Conservation (phyloP, 176 grass and related monocot genomes). For the Musa itinerans region DNA sequence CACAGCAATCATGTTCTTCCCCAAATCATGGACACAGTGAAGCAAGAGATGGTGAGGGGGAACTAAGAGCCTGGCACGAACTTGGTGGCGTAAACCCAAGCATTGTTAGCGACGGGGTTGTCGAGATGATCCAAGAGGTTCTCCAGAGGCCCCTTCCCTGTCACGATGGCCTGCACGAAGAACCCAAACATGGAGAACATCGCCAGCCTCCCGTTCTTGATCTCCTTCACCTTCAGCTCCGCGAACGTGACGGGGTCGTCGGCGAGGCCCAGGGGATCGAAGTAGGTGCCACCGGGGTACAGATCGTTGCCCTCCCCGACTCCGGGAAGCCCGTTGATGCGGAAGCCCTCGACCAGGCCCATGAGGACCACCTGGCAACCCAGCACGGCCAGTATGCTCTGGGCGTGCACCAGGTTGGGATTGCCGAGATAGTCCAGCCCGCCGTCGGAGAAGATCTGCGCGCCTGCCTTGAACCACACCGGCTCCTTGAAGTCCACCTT, state of each 20-base stretch:
- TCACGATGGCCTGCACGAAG: constrained; percentile 92
- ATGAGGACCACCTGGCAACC: constrained; percentile 86
- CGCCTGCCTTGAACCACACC: constrained; percentile 95
- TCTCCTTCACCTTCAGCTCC: constrained; percentile 94
- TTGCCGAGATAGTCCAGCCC: constrained; percentile 96
- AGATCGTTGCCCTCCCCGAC: constrained; percentile 90
- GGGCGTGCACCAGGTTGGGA: constrained; percentile 94
- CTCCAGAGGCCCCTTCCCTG: constrained; percentile 84
- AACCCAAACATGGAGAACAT: constrained; percentile 98
- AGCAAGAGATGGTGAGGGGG: background rate
- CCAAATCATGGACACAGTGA: no score
- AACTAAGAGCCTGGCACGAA: constrained; percentile 63
- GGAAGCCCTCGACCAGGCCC: constrained; percentile 89
- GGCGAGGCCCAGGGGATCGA: constrained; percentile 81
- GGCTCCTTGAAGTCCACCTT: constrained; percentile 93
- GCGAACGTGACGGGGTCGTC: constrained; percentile 76
- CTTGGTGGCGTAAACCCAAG: constrained; percentile 94
- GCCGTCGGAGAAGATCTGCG: constrained; percentile 95
- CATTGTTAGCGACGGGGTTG: constrained; percentile 88
- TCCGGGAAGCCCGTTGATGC: constrained; percentile 78
- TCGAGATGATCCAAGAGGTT: constrained; percentile 89
- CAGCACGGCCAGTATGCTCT: constrained; percentile 88
- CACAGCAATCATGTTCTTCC: no score
- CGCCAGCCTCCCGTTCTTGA: constrained; percentile 88
- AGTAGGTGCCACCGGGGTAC: constrained; percentile 89